Conservation (phyloP, 83 land plant genomes). For the Diphasiastrum complanatum region DNA sequence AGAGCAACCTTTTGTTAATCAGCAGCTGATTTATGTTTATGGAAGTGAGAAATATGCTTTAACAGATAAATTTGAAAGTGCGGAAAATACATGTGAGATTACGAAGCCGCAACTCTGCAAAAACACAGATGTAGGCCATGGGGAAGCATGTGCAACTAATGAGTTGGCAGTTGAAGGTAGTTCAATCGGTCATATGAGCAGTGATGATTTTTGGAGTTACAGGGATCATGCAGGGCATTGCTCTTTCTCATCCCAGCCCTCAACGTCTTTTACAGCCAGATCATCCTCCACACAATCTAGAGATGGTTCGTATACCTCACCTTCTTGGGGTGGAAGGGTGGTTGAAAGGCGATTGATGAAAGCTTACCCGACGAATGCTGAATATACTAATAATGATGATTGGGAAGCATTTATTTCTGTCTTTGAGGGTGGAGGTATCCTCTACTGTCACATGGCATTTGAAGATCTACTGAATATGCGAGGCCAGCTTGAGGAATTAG, state of each 20-base stretch:
- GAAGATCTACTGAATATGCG: constrained; percentile 79
- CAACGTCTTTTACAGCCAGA: constrained; percentile 26
- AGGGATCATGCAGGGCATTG: too few species aligned
- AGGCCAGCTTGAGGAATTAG: constrained; percentile 82
- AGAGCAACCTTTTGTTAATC: constrained; percentile 16
- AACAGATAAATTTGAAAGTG: constrained; percentile 10
- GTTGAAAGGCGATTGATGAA: constrained; percentile 66
- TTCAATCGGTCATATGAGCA: too few species aligned
- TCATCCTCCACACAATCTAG: constrained; percentile 40
- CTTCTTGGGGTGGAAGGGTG: constrained; percentile 81
- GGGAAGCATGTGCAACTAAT: too few species aligned
- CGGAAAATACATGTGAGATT: constrained; percentile 14
- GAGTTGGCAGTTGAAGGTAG: too few species aligned
- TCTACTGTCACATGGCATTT: constrained; percentile 93
- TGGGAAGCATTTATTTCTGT: constrained; percentile 66
- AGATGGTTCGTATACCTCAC: constrained; percentile 35
- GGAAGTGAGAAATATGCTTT: constrained; percentile 19
- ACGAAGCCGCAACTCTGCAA: too few species aligned
- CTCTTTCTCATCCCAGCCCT: constrained; percentile 29
- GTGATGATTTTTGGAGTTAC: too few species aligned
- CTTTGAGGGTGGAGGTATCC: constrained; percentile 91
- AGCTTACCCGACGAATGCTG: constrained; percentile 40
- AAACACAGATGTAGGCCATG: too few species aligned
- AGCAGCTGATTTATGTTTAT: constrained; percentile 23
- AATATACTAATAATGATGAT: constrained; percentile 50